Evolutionary conservation across 2,329 filamentous ascomycete genomes (phyloP), one percentile per base, ranked within the genome.

Genomic region (Grosmannia clavigera): DNA sequence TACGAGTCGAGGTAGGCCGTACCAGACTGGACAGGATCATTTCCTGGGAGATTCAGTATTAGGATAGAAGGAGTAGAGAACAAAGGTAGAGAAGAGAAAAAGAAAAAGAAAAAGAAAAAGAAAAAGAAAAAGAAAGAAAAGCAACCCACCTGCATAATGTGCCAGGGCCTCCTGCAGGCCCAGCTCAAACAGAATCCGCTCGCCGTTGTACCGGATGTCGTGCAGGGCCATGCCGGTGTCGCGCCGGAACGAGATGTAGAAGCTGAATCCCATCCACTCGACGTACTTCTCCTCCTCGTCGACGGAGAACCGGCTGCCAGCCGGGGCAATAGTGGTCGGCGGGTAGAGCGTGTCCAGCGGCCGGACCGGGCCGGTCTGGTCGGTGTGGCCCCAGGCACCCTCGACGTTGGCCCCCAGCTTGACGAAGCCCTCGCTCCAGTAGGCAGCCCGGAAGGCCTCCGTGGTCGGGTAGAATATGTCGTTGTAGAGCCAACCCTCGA

Each of bases 171-270:
- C 80, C 66, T 83, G 77, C 0, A 83, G 68, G 3, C 76, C 75
- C 1, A 84, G 70, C 64, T 83, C 80, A 60, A 82, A 83, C 12
- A 83, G 69, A 7, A 84, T 67, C 7, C 78, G 71, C 61, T 81
- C 73, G n/a, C 77, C 78, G 64, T 81, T 79, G 71, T 76, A 81
- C 22, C 72, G 69, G 53, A 84, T 75, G 61, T 83, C 75, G 65
- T 76, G 77, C 0, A 83, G 69, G 0, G 72, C 65, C 46, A 83
- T 70, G 0, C 79, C 81, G 0, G 73, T 73, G 60, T 80, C 78
- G 10, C 73, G 70, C 1, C 71, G 73, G 57, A 79, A 78, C 3
- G 71, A 71, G n/a, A 81, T 69, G 64, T 77, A 83, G 65, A 83
- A 81, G 59, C 67, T 71, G 63, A 75, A 80, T 60, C 74, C 76